A percentile compares a stretch with the other conserved stretches of the same genome.
phyloP scores from a whole-genome alignment of 257 asterid species.

The Scutellaria minor region DNA sequence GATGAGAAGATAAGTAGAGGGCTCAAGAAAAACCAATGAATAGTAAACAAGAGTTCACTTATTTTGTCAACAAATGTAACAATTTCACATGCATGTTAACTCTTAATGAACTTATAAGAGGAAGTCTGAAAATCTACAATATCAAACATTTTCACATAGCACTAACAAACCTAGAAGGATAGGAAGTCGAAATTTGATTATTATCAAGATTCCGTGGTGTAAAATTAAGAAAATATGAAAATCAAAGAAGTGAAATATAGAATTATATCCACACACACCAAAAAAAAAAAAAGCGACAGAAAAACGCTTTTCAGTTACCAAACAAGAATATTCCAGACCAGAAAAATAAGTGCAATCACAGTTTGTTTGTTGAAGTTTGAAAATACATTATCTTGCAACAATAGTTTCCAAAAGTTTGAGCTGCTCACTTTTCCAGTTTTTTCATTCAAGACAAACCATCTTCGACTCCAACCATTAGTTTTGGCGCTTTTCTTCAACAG shows the following conservation, averaged over 20 bases:
- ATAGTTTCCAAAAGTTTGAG: conserved; percentile 17
- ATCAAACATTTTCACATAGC: neutral
- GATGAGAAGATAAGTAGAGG: conserved; percentile 2
- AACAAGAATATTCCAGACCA: neutral
- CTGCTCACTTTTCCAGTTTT: conserved; percentile 91
- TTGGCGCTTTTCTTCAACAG: conserved; percentile 86
- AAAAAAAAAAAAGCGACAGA: neutral
- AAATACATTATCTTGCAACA: conserved; percentile 17
- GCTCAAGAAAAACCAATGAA: neutral
- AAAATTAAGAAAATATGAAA: neutral
- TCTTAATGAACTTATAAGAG: neutral
- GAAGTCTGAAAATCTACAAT: neutral
- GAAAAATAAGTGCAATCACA: conserved; percentile 23
- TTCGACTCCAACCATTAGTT: conserved; percentile 85
- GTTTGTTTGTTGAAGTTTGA: conserved; percentile 1
- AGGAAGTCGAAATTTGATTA: neutral
- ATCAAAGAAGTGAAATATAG: conserved; percentile 18
- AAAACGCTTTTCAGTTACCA: neutral
- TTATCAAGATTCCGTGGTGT: neutral
- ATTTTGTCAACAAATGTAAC: neutral
- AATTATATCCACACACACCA: neutral
- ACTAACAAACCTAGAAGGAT: neutral
- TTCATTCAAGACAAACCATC: conserved; percentile 97
- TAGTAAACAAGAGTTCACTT: conserved; percentile 6
- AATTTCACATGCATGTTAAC: neutral